Base-by-base conservation (phyloP, 1,284 basidiomycete species). In the Fereydounia khargensis region DNA sequence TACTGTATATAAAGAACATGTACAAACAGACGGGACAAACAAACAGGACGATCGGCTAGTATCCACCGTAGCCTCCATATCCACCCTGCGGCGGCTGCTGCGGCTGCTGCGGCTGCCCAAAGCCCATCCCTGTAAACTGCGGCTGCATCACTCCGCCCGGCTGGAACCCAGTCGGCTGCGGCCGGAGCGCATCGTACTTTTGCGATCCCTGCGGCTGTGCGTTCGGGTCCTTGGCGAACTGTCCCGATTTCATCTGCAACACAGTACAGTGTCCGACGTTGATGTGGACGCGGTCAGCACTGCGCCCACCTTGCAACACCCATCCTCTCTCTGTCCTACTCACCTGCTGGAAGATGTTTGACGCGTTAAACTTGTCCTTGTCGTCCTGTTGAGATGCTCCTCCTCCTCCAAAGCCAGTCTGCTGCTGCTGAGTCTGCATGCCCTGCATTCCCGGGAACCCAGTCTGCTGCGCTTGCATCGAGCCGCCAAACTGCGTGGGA, bases 161-260 rank as follows among this genome's bases (percentile, higher is more conserved):
- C 22, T 65, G 58, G 58, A 73, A 75, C 7, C 73, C 71, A 3
- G 73, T 75, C 8, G 73, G 71, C 46, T 75, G 73, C 3, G 73
- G 70, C 22, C 71, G 60, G 30, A 75, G 46, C 10, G 73, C 65
- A 36, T 75, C 73, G 52, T 75, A 75, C 53, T 66, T 72, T 24
- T 65, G 22, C n/a, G 41, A 13, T 9, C 33, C 31, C 48, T 70
- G 68, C 13, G 68, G 60, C 33, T 54, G 54, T 5, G 47, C 22
- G 23, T 60, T 64, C 22, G 68, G 41, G 35, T 68, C 65, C 37
- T 63, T 59, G 28, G 50, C 63, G 39, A 70, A 66, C 14, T 51
- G 37, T 2, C 68, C 68, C 28, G 65, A 60, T 48, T 70, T 70
- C 68, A 70, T 70, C 53, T 70, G 41, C 37, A 21, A 20, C 13